Evolutionary conservation across 2,329 filamentous ascomycete genomes (phyloP).

Genomic region (Exophiala sp.): DNA sequence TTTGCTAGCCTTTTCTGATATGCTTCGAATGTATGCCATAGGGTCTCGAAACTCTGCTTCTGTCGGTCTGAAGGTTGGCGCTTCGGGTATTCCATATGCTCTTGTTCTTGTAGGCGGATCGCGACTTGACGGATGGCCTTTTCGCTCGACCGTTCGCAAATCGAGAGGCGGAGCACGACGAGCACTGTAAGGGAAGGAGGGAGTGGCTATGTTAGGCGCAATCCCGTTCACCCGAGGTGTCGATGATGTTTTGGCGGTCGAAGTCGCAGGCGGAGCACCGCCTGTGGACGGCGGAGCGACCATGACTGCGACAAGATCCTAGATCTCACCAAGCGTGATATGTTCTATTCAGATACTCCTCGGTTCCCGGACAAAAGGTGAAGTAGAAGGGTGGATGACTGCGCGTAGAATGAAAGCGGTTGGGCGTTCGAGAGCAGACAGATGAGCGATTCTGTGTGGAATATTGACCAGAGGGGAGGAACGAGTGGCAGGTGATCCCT

Average conservation of each 20-base stretch:
- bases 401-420: not conserved
- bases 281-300: conserved; percentile 43
- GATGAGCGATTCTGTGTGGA: conserved; percentile 1
- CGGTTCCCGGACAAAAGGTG: conserved; percentile 4
- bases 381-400: not conserved
- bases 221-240: conserved; percentile 39
- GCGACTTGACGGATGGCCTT: conserved; percentile 70
- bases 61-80: conserved; percentile 82
- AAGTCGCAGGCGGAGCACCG: conserved; percentile 28
- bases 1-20: conserved; percentile 73
- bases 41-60: conserved; percentile 94
- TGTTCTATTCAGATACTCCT: not conserved
- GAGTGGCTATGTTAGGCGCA: conserved; percentile 41
- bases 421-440: not conserved
- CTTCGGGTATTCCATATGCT: conserved; percentile 79
- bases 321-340: not conserved
- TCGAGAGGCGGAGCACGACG: conserved; percentile 66
- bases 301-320: conserved; percentile 34
- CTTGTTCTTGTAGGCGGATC: conserved; percentile 72
- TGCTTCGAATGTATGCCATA: conserved; percentile 87
- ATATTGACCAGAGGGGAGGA: conserved; percentile 9
- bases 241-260: conserved; percentile 19
- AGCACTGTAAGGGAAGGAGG: conserved; percentile 56
- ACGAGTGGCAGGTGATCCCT: conserved; percentile 12
- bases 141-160: conserved; percentile 81